A percentile compares a stretch with the other conserved stretches of the same genome.
Evolutionary conservation across 768 basidiomycete species (phyloP).

Genomic region (Rhodotorula sphaerocarpa): DNA sequence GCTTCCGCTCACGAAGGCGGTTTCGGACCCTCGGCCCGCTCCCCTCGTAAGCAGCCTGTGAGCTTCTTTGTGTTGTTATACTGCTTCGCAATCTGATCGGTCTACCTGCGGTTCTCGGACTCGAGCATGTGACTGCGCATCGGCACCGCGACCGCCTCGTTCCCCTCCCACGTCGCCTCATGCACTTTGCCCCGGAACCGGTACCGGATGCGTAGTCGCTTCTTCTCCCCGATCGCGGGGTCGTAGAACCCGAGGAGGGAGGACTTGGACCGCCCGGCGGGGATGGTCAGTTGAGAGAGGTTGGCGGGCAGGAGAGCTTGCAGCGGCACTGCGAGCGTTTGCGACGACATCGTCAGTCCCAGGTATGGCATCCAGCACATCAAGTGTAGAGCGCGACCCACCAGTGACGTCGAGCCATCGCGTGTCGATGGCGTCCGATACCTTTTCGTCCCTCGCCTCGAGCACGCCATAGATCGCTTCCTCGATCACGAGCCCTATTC

Average conservation of each 20-base stretch:
- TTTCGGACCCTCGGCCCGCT: too few relatives aligned
- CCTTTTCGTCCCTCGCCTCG: slow-evolving; percentile 10
- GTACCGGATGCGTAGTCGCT: slow-evolving; percentile 65
- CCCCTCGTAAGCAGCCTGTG: too few relatives aligned
- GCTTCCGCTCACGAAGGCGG: too few relatives aligned
- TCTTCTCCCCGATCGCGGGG: slow-evolving; percentile 64
- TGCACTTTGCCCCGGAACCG: slow-evolving; percentile 65
- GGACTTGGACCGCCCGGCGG: slow-evolving; percentile 65
- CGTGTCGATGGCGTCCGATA: slow-evolving; percentile 50
- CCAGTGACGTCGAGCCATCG: slow-evolving; percentile 64
- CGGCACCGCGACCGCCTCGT: slow-evolving; percentile 59
- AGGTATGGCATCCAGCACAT: too few relatives aligned
- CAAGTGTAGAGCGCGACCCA: neutral
- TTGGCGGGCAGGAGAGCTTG: slow-evolving; percentile 62
- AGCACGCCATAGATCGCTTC: slow-evolving; percentile 64
- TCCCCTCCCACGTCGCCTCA: slow-evolving; percentile 65
- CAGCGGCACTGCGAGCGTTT: slow-evolving; percentile 51
- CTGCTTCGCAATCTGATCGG: too few relatives aligned
- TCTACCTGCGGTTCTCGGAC: neutral
- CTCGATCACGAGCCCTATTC: slow-evolving; percentile 63
- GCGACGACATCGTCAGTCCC: too few relatives aligned
- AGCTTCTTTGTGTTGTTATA: too few relatives aligned
- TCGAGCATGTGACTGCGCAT: slow-evolving; percentile 43
- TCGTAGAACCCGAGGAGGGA: slow-evolving; percentile 82
- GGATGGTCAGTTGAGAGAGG: slow-evolving; percentile 67